Evolutionary conservation across 2,329 filamentous ascomycete species (phyloP).

Genomic region (Metarhizium anisopliae): DNA sequence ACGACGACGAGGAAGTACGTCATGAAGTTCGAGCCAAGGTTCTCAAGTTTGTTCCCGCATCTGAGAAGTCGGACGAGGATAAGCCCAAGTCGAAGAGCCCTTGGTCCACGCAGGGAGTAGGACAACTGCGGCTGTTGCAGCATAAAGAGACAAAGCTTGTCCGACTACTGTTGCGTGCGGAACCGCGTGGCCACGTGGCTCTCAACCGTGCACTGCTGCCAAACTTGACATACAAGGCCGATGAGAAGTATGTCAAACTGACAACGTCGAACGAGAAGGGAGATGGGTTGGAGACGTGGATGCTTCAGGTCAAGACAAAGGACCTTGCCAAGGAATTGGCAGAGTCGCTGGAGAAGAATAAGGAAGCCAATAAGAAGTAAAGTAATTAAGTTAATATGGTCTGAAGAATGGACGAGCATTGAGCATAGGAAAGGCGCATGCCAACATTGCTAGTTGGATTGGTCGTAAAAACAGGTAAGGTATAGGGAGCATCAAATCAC

Average conservation of each 20-base stretch:
- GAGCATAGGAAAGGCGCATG: conserved; percentile 3
- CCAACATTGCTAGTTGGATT: background rate
- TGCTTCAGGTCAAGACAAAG: conserved; percentile 60
- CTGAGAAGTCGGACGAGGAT: conserved; percentile 35
- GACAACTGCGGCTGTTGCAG: conserved; percentile 62
- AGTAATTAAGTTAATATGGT: background rate
- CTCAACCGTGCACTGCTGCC: conserved; percentile 61
- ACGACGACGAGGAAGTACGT: conserved; percentile 63
- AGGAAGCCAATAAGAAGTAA: conserved; percentile 46
- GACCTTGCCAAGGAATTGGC: conserved; percentile 47
- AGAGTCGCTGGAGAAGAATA: conserved; percentile 41
- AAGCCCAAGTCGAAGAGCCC: conserved; percentile 41
- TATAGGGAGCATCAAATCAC: conserved; percentile 3
- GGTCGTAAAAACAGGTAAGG: background rate
- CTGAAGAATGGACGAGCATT: background rate
- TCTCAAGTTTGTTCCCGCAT: conserved; percentile 46
- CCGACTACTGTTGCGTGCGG: conserved; percentile 63
- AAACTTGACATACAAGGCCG: conserved; percentile 52
- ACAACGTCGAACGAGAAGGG: conserved; percentile 49
- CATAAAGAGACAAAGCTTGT: conserved; percentile 60
- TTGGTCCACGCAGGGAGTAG: conserved; percentile 64
- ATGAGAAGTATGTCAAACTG: conserved; percentile 52
- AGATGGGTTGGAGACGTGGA: conserved; percentile 57
- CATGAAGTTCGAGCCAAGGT: conserved; percentile 65
- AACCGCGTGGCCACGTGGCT: conserved; percentile 64